Evolutionary conservation across 1,284 basidiomycete genomes (phyloP).

Genomic region (Ustanciosporium gigantosporum): DNA sequence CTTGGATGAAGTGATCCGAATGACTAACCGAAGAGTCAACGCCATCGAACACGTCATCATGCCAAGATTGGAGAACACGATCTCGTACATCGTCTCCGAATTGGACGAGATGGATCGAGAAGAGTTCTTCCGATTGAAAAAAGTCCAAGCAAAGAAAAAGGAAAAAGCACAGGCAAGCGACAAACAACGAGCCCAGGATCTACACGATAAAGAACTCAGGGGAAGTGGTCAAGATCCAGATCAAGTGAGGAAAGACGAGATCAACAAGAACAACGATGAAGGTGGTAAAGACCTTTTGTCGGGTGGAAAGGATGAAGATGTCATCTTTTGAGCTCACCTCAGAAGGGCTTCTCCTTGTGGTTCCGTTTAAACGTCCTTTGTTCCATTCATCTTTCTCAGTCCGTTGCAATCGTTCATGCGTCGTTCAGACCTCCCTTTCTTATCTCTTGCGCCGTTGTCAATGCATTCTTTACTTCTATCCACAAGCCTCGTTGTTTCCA

Average conservation of each 20-base stretch:
- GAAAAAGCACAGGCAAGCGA: conserved; percentile 38
- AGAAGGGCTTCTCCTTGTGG: too few species aligned
- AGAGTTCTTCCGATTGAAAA: conserved; percentile 61
- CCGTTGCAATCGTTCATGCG: too few species aligned
- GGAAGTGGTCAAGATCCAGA: too few species aligned
- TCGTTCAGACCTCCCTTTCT: too few species aligned
- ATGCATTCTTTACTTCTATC: too few species aligned
- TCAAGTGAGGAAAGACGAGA: conserved; percentile 3
- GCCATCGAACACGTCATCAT: conserved; percentile 98
- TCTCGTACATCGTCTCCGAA: conserved; percentile 64
- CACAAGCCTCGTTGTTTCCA: too few species aligned
- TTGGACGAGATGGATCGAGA: conserved; percentile 60
- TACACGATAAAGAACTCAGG: neutral
- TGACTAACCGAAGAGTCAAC: conserved; percentile 96
- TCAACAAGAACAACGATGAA: conserved; percentile 1
- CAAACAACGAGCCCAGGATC: neutral
- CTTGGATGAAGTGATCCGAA: conserved; percentile 96
- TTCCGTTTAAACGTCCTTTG: too few species aligned
- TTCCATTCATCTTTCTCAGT: too few species aligned
- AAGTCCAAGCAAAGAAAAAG: conserved; percentile 58
- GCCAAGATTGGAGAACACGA: conserved; percentile 92
- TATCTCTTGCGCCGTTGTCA: too few species aligned
- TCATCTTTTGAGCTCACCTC: conserved; percentile 49
- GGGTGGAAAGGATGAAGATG: conserved; percentile 58
- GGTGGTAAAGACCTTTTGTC: conserved; percentile 46